A percentile compares a stretch with the other conserved stretches of the same genome.
Conservation (phyloP, 2,329 filamentous ascomycete species). For the Calonectria montana region DNA sequence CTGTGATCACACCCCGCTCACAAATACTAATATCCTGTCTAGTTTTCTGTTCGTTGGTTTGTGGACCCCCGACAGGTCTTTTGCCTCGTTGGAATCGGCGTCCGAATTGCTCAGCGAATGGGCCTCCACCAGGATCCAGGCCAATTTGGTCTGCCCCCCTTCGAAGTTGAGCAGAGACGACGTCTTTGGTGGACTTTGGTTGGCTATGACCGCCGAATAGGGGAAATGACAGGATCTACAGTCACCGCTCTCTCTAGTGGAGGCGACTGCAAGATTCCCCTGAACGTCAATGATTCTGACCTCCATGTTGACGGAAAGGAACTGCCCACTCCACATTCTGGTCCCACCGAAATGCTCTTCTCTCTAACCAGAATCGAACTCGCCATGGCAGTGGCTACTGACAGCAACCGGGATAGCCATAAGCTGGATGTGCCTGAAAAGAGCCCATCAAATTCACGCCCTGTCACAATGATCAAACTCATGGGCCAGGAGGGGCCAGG, state of each 20-base stretch:
- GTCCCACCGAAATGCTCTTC: conserved; percentile 71
- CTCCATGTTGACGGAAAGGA: conserved; percentile 68
- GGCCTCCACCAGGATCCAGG: conserved; percentile 74
- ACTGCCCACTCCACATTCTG: conserved; percentile 58
- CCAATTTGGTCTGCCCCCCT: conserved; percentile 63
- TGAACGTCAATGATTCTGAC: conserved; percentile 73
- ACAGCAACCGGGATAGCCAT: conserved; percentile 53
- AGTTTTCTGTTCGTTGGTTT: conserved; percentile 63
- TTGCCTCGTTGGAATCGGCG: conserved; percentile 70
- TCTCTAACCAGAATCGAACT: conserved; percentile 67
- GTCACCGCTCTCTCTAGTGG: conserved; percentile 66
- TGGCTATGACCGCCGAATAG: conserved; percentile 75
- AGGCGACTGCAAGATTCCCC: conserved; percentile 66
- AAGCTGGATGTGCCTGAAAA: conserved; percentile 45
- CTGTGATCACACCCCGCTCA: background rate
- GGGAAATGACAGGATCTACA: conserved; percentile 72
- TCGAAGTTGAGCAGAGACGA: conserved; percentile 77
- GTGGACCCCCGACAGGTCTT: conserved; percentile 66
- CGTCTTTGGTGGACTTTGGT: conserved; percentile 80
- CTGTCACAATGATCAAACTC: conserved; percentile 54
- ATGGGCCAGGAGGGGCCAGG: conserved; percentile 62
- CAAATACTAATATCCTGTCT: conserved; percentile 5
- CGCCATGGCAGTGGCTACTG: conserved; percentile 63
- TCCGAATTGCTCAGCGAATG: conserved; percentile 75
- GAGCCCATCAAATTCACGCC: conserved; percentile 36